Base-by-base conservation (phyloP, 257 asterid genomes). In the Plantago elongata region DNA sequence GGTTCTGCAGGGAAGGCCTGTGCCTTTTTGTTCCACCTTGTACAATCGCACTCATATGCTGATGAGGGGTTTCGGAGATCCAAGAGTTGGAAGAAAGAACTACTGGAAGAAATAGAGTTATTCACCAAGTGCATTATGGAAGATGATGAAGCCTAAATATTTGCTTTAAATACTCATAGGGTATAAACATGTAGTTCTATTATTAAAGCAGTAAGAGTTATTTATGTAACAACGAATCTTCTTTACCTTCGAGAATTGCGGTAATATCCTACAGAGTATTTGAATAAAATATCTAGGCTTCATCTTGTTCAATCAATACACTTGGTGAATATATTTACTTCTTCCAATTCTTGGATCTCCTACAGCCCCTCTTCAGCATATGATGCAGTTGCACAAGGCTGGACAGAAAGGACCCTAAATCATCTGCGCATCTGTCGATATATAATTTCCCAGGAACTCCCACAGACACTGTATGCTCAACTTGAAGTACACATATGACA, bases 251-350 rank as follows among this genome's bases (percentile, higher is more conserved):
- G 27, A 22, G 27, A 22, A 2, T 22, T 22, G 2, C 27, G 27
- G 27, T n/a, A n/a, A n/a, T n/a, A n/a, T 22, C 27, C 27, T 22
- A 38, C n/a, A 7, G 46, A 42, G 11, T 42, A 40, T 58, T 44
- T 44, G 40, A 60, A 16, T 37, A 12, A 46, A 46, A 40, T 11
- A 42, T 45, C 64, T 65, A 74, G 54, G 68, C 54, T 57, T 63
- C 72, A 73, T 75, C 83, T 64, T 82, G 83, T 71, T 80, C 89
- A 83, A 75, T 78, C n/a, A 63, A 77, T 64, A 66, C 85, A n/a
- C n/a, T n/a, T 85, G 43, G 82, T 78, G 72, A 88, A 86, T 52
- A 71, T 65, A 51, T 91, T 92, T 55, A 88, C 81, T 75, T 91
- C 88, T 69, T 80, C 61, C 73, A 57, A 38, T 69, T 57, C 54